Evolutionary conservation across 495 filamentous ascomycete genomes (phyloP), one percentile per base, ranked within the genome.

Genomic region (Patellaria atrata): DNA sequence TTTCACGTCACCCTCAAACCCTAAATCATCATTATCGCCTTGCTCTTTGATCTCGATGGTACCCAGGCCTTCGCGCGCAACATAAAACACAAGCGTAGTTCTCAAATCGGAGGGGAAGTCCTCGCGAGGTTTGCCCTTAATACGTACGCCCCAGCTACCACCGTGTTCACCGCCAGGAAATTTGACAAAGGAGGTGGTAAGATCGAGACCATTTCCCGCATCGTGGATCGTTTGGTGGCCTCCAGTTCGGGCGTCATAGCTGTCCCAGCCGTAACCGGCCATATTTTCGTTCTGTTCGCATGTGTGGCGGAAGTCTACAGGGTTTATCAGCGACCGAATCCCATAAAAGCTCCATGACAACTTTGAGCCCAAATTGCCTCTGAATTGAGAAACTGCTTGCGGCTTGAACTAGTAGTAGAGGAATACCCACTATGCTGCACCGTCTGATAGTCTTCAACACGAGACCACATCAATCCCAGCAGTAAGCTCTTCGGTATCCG

Each of bases 221-320:
- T 97, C 89, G 48, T 84, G 79, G 35, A 97, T 86, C 13, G 79
- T 80, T 62, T 97, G 81, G 15, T 76, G 63, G 30, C 89, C 89
- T 45, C 89, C 89, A 27, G 65, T 75, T 30, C 89, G 67, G 14
- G 82, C 73, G 55, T 96, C 89, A 58, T 91, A 97, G 48, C 89
- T 71, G 44, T 96, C 87, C 89, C 89, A 97, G 40, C 87, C 89
- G 53, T 97, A 97, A 22, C 89, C 85, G 26, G 74, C 75, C 79
- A 97, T 94, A 38, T 77, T 79, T 52, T 93, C 83, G 53, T 86
- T 67, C 55, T 97, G 89, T 52, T 96, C 89, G 58, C 89, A 97
- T 0, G 91, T 92, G 55, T 96, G 80, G 40, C 89, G 76, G 44
- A 94, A 74, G 51, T 74, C 85, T 94, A 58, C 12, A 27, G n/a